Percentiles rank a stretch among this genome's conserved stretches.
phyloP scores from a whole-genome alignment of 2,329 filamentous ascomycete species.

The Trichoderma sp. region DNA sequence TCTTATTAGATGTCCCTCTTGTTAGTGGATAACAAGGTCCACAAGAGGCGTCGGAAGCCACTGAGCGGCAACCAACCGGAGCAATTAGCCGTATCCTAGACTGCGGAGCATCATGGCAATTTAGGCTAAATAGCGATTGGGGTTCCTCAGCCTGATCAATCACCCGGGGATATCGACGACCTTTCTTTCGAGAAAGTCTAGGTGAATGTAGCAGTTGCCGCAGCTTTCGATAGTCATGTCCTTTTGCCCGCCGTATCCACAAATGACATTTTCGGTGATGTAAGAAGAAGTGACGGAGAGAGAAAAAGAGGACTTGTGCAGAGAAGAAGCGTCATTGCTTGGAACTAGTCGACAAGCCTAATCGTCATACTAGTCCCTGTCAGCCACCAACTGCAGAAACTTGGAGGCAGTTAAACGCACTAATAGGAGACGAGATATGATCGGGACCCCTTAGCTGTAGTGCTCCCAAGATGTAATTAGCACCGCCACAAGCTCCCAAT shows the following conservation, averaged over 20 bases:
- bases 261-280: slow-evolving; percentile 13
- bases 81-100: slow-evolving; percentile 23
- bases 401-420: slow-evolving; percentile 7
- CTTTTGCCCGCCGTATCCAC: slow-evolving; percentile 5
- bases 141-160: slow-evolving; percentile 22
- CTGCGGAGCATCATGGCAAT: background rate
- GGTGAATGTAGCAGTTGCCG: background rate
- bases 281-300: background rate
- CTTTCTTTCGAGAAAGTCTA: background rate
- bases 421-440: slow-evolving; percentile 14
- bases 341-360: background rate
- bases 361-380: background rate
- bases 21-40: slow-evolving; percentile 11
- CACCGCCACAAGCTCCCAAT: slow-evolving; percentile 3
- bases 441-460: background rate
- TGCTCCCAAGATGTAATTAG: background rate
- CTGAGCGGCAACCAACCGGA: slow-evolving; percentile 22
- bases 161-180: slow-evolving; percentile 22
- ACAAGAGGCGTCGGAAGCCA: background rate
- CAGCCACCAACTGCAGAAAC: background rate
- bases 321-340: background rate
- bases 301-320: slow-evolving; percentile 1
- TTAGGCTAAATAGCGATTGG: slow-evolving; percentile 19
- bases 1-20: background rate
- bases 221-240: slow-evolving; percentile 4